A percentile compares a stretch with the other conserved stretches of the same genome.
These are phyloP conservation scores for Sphagnum tenellum DNA, from an alignment of 225 moss, liverwort and hornwort genomes.

Conservation along the genomic window DNA sequence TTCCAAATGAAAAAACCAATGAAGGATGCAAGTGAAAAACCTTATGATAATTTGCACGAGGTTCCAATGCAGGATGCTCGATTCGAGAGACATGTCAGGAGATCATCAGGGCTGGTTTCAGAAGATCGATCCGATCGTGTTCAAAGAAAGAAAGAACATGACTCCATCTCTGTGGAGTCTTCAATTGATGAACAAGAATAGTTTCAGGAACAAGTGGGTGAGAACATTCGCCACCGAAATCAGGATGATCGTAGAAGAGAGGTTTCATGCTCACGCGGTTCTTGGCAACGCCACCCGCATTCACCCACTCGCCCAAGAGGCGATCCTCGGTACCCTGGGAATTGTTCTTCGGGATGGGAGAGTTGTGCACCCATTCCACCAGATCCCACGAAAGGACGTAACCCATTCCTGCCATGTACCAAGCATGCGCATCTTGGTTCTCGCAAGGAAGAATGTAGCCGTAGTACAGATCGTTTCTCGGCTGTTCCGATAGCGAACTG, in stretches of 20 bases:
- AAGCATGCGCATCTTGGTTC: slow-evolving; percentile 28
- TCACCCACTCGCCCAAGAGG: slow-evolving; percentile 57
- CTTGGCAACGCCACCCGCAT: slow-evolving; percentile 48
- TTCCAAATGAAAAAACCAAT: too few species aligned
- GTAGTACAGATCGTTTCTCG: slow-evolving; percentile 63
- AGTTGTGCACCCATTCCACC: slow-evolving; percentile 50
- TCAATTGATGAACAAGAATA: slow-evolving; percentile 69
- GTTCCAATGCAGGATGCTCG: too few species aligned
- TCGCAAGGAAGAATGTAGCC: slow-evolving; percentile 57
- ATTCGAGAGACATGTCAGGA: too few species aligned
- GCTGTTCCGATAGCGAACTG: slow-evolving; percentile 23
- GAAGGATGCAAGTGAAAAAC: too few species aligned
- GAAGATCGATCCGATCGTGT: slow-evolving; percentile 14
- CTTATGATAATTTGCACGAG: too few species aligned
- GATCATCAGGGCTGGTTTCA: too few species aligned
- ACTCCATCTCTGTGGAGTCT: slow-evolving; percentile 41
- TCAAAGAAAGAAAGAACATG: slow-evolving; percentile 58
- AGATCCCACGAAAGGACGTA: slow-evolving; percentile 70
- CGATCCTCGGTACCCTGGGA: slow-evolving; percentile 53
- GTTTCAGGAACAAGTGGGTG: slow-evolving; percentile 56
- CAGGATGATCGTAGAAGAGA: slow-evolving; percentile 65
- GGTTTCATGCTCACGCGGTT: slow-evolving; percentile 64
- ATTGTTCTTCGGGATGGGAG: slow-evolving; percentile 25
- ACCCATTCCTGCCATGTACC: slow-evolving; percentile 78
- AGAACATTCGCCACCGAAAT: slow-evolving; percentile 38